phyloP scores from a whole-genome alignment of 2,329 filamentous ascomycete species.

The Microcyclosporella mali region DNA sequence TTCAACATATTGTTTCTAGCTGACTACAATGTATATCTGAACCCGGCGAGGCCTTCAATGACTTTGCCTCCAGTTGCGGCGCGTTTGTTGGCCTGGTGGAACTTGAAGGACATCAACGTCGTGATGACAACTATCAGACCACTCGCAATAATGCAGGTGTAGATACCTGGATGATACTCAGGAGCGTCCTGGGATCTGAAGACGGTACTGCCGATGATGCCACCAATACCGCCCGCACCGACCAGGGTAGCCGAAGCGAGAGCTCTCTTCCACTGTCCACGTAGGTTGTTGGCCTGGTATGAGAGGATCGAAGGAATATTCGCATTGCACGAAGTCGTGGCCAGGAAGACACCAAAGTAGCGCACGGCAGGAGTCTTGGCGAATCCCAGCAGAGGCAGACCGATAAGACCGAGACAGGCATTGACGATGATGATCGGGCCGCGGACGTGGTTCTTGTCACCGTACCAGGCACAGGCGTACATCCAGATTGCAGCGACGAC shows the following conservation, averaged over 20 bases:
- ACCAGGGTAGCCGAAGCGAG: constrained; percentile 71
- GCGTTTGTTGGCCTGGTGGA: constrained; percentile 31
- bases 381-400: constrained; percentile 32
- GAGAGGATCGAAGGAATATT: constrained; percentile 67
- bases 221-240: constrained; percentile 69
- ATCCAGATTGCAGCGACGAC: constrained; percentile 33
- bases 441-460: constrained; percentile 32
- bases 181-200: constrained; percentile 31
- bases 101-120: constrained; percentile 27
- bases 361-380: constrained; percentile 22
- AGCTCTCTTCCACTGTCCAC: constrained; percentile 82
- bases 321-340: constrained; percentile 34
- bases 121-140: constrained; percentile 28
- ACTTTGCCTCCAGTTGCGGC: constrained; percentile 31
- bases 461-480: constrained; percentile 26
- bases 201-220: constrained; percentile 57
- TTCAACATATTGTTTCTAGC: constrained; percentile 26
- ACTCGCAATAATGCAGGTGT: constrained; percentile 26
- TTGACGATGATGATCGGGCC: constrained; percentile 33
- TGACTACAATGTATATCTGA: constrained; percentile 31
- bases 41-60: constrained; percentile 31
- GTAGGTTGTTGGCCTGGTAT: constrained; percentile 83
- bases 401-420: constrained; percentile 28
- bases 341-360: constrained; percentile 35
- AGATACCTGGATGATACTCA: constrained; percentile 30